Percentiles rank a stretch among this genome's conserved stretches.
Conservation (phyloP, 345 rosid species). For the Euphorbia pulcherrima region DNA sequence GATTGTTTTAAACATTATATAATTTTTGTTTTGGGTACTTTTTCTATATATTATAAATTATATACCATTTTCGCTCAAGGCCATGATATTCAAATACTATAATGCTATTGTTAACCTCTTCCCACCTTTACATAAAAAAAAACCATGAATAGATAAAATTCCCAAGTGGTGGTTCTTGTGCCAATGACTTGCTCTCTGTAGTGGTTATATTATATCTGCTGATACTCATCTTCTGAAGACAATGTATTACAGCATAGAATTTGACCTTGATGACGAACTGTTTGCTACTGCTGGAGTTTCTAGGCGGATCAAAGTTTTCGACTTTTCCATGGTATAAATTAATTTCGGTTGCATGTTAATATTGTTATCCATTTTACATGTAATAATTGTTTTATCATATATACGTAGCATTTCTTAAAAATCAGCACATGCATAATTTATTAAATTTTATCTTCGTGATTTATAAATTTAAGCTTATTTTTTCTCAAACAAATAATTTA, state of each 20-base stretch:
- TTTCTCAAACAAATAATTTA: too few relatives aligned
- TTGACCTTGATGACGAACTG: constrained; percentile 88
- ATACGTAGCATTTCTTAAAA: neutral
- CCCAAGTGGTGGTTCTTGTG: neutral
- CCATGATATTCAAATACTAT: neutral
- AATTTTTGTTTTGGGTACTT: neutral
- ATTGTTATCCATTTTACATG: neutral
- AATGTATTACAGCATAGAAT: constrained; percentile 72
- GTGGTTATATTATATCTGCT: constrained; percentile 14
- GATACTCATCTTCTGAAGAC: constrained; percentile 12
- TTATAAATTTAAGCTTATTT: too few relatives aligned
- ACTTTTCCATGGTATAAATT: constrained; percentile 73
- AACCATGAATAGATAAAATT: neutral
- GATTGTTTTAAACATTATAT: constrained; percentile 16
- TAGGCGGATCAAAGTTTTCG: constrained; percentile 85
- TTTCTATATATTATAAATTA: too few relatives aligned
- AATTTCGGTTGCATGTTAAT: neutral
- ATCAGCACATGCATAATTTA: neutral
- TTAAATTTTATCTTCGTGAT: too few relatives aligned
- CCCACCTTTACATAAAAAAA: neutral
- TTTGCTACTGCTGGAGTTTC: constrained; percentile 99
- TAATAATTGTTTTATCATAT: neutral
- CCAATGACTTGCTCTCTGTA: neutral
- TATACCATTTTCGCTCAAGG: neutral
- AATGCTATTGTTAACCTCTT: neutral